Percentiles rank a stretch among this genome's conserved stretches.
Conservation (phyloP, 176 grass and related monocot genomes). For the Secale cereale region DNA sequence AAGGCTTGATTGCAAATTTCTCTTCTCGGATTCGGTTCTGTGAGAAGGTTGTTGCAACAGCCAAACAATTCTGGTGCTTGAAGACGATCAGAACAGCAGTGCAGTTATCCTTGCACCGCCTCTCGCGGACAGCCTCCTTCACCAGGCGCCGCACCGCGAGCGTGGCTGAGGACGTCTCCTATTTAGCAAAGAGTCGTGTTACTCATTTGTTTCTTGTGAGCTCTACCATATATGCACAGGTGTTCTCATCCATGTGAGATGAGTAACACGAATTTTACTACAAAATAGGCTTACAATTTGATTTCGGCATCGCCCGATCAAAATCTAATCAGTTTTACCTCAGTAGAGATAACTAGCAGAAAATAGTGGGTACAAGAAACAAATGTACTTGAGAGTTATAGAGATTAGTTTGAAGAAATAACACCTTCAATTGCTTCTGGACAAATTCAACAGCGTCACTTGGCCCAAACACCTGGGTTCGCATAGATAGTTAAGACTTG, state of each 20-base stretch:
- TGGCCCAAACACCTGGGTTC: constrained; percentile 76
- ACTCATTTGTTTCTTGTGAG: no score
- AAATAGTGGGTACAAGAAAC: background rate
- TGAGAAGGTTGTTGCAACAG: background rate
- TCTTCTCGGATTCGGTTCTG: background rate
- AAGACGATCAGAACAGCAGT: constrained; percentile 78
- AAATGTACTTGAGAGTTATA: background rate
- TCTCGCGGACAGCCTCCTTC: constrained; percentile 81
- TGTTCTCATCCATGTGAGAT: background rate
- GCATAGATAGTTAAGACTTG: background rate
- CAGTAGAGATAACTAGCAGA: background rate
- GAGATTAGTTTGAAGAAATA: background rate
- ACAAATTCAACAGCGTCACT: constrained; percentile 94
- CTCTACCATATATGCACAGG: background rate
- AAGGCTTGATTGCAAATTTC: background rate
- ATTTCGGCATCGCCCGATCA: background rate
- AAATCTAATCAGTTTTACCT: background rate
- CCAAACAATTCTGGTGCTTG: constrained; percentile 31
- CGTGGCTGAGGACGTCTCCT: constrained; percentile 66
- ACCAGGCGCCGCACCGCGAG: constrained; percentile 67
- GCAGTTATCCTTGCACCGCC: constrained; percentile 95
- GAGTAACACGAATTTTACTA: background rate
- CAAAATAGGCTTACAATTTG: background rate
- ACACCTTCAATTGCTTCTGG: constrained; percentile 81
- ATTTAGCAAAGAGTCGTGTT: background rate